Conservation (phyloP, 1,284 basidiomycete species). For the Ceratobasidium sp. region DNA sequence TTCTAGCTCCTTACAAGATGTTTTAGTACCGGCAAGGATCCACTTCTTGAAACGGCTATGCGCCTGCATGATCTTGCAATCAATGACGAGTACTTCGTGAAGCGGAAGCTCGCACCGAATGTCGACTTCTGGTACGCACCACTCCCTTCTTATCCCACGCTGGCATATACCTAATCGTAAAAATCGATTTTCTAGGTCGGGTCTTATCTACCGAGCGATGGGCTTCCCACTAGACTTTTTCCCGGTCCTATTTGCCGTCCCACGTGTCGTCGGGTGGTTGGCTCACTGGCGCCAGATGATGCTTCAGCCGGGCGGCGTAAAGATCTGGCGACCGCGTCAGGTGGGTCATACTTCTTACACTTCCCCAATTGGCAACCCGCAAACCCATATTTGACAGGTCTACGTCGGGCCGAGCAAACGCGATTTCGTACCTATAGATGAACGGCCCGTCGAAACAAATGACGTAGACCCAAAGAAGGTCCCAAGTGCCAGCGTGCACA, state of each 20-base stretch:
- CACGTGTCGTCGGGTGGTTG: slow-evolving; percentile 87
- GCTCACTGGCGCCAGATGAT: slow-evolving; percentile 93
- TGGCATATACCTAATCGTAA: slow-evolving; percentile 17
- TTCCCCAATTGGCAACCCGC: slow-evolving; percentile 21
- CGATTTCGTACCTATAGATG: slow-evolving; percentile 71
- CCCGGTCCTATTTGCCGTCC: slow-evolving; percentile 88
- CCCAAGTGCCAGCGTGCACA: slow-evolving; percentile 66
- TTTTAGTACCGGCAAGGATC: slow-evolving; percentile 77
- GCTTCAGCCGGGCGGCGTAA: slow-evolving; percentile 83
- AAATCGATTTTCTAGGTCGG: slow-evolving; percentile 56
- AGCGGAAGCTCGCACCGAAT: slow-evolving; percentile 75
- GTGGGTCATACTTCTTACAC: slow-evolving; percentile 51
- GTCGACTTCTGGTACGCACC: slow-evolving; percentile 54
- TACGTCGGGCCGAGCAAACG: slow-evolving; percentile 77
- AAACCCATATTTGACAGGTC: slow-evolving; percentile 57
- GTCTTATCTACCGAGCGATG: slow-evolving; percentile 87
- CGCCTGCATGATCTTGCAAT: slow-evolving; percentile 84
- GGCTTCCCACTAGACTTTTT: slow-evolving; percentile 90
- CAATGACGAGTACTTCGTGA: slow-evolving; percentile 85
- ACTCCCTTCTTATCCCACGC: background rate
- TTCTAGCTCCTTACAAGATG: slow-evolving; percentile 13
- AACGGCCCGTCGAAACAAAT: slow-evolving; percentile 58
- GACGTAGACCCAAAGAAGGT: slow-evolving; percentile 56
- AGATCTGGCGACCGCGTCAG: slow-evolving; percentile 89
- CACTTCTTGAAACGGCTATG: slow-evolving; percentile 85